Base-by-base conservation (phyloP, 2,329 filamentous ascomycete species). In the Alternaria incomplexa region DNA sequence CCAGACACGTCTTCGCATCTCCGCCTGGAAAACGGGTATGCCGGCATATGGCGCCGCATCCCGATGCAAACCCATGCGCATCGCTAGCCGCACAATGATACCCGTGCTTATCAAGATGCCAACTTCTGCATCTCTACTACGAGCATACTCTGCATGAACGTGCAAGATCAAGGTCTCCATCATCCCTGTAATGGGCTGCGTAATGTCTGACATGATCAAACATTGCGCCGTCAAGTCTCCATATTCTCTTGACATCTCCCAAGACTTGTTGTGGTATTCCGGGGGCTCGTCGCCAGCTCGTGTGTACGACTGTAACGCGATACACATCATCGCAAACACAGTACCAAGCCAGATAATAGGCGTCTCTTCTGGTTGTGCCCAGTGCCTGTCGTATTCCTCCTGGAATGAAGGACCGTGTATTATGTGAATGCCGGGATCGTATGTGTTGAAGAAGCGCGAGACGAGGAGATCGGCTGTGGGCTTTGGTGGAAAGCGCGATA, bases 361-460 rank as follows among this genome's bases (percentile, higher is more conserved):
- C 5, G 91, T 90, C 69, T 91, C 90, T 13, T 86, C 86, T 0
- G 92, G 91, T 71, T 90, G 88, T 72, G 89, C 82, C 91, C 91
- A 95, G 74, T 90, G 87, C 65, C 83, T 82, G 66, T 89, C 87
- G 70, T 90, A 90, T 77, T 89, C 81, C 50, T 78, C 79, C 73
- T 95, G 89, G 73, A 97, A 97, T 0, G 93, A 94, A 11, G 93
- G 94, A 0, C 90, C 90, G 62, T 85, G 83, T 58, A 85, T 82
- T 60, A 85, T 84, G 60, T 84, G 86, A 54, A 88, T 86, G 26
- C 86, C 85, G 13, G 88, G 88, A 69, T 90, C 88, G 69, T 88
- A 89, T 26, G 91, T 95, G 77, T 95, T 95, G 83, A 98, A 97
- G 77, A 96, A 99, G 63, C 95, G 89, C 65, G 90, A 90, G 64